Evolutionary conservation across 1,284 basidiomycete species (phyloP), one percentile per base, ranked within the genome.

Genomic region (Fomitopsis schrenkii): DNA sequence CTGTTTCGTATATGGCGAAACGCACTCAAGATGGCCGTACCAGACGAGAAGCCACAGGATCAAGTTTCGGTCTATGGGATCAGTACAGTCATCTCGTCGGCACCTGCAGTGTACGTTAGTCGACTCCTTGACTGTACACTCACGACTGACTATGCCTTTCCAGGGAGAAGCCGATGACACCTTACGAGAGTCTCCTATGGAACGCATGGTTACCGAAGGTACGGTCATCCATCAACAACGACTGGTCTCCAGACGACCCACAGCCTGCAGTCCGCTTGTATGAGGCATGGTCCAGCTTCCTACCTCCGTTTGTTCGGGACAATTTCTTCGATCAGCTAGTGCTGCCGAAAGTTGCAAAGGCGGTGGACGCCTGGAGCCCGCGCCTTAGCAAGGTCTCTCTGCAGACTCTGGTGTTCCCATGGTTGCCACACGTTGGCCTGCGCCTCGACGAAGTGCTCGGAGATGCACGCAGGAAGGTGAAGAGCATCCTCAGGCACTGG

Each of bases 241-340:
- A 94, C 22, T 99, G 97, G 97, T 80, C 85, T 17, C 86, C 95
- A 0, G 77, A 83, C 45, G 77, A 87, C 41, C 88, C 95, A 2
- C 78, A 85, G 9, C 84, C 90, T 8, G 94, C 89, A 4, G 86
- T 98, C 36, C 85, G 84, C 42, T 79, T 99, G 1, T 91, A 95
- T 71, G 93, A 97, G 73, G 82, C 88, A 0, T 99, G 97, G 97
- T 85, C 87, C 2, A 81, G 85, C 0, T 85, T 97, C 58, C 81
- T 99, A 1, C 97, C 97, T 0, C 80, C 82, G 0, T 99, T 98
- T 76, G 88, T 99, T 63, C 85, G 85, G 50, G 97, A 99, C 77
- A 99, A 99, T 72, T 80, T 99, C 61, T 83, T 98, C 60, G 95
- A 98, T 70, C 97, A 99, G 74, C 87, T 99, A 33, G 83, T 99